Percentiles rank a stretch among this genome's conserved stretches.
Evolutionary conservation across 306 rosid genomes (phyloP).

Genomic region (Cotoneaster glaucophyllus): DNA sequence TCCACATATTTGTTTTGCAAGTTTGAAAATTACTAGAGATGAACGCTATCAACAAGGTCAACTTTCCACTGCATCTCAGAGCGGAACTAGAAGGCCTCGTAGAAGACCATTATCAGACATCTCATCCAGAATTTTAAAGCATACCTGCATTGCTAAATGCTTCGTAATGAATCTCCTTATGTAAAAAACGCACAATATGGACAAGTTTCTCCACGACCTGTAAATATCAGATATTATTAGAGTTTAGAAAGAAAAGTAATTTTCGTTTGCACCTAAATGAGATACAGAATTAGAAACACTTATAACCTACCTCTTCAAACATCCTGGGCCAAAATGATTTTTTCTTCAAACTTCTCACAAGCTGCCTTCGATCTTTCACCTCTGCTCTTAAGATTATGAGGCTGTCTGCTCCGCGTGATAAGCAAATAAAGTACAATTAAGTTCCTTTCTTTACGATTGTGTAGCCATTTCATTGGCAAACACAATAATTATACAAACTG

Average conservation of each 20-base stretch:
- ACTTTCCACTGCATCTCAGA: not conserved
- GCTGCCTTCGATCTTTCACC: constrained; percentile 88
- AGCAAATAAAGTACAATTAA: not conserved
- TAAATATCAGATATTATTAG: constrained; percentile 28
- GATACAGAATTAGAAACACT: constrained; percentile 9
- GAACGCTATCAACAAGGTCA: not conserved
- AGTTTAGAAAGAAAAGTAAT: not conserved
- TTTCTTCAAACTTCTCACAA: constrained; percentile 78
- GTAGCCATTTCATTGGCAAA: constrained; percentile 1
- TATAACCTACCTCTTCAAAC: constrained; percentile 78
- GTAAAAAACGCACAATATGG: constrained; percentile 70
- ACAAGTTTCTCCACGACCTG: constrained; percentile 97
- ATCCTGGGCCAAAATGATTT: constrained; percentile 88
- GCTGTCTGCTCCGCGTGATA: constrained; percentile 68
- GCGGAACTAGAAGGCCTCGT: too few species aligned
- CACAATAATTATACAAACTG: not conserved
- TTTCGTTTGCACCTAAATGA: constrained; percentile 6
- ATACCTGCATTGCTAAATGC: constrained; percentile 88
- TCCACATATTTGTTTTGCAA: not conserved
- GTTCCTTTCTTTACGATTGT: constrained; percentile 4
- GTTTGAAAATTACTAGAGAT: not conserved
- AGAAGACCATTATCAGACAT: constrained; percentile 18
- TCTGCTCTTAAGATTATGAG: constrained; percentile 84
- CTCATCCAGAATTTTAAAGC: constrained; percentile 24
- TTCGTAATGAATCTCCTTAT: constrained; percentile 70